phyloP scores from a whole-genome alignment of 306 rosid species.

The Corylus heterophylla region DNA sequence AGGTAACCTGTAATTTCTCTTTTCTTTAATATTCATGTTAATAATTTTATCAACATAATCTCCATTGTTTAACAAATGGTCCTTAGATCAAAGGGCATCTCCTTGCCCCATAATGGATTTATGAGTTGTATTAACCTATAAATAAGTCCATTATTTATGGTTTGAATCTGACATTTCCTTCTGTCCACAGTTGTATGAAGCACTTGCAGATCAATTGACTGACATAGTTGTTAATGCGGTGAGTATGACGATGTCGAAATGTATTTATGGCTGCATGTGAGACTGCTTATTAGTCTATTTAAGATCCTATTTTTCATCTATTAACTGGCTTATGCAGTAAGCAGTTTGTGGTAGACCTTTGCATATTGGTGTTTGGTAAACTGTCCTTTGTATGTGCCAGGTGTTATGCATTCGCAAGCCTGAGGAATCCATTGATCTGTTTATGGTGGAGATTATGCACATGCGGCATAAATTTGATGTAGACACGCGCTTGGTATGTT shows the following conservation, averaged over 20 bases:
- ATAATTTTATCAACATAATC: not conserved
- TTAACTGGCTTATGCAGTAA: not conserved
- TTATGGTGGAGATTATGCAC: constrained; percentile 99
- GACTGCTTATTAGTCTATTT: not conserved
- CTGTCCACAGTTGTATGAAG: constrained; percentile 72
- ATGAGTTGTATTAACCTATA: not conserved
- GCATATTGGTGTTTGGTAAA: constrained; percentile 17
- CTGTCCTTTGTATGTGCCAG: constrained; percentile 43
- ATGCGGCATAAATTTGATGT: constrained; percentile 96
- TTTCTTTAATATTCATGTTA: constrained; percentile 4
- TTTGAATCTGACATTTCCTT: constrained; percentile 14
- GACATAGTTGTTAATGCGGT: constrained; percentile 83
- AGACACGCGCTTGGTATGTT: constrained; percentile 90
- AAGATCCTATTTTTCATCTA: not conserved
- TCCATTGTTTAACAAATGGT: not conserved
- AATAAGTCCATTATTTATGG: not conserved
- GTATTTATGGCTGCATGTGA: constrained; percentile 1
- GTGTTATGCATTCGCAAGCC: constrained; percentile 84
- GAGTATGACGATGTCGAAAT: constrained; percentile 39
- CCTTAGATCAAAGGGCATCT: not conserved
- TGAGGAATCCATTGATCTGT: constrained; percentile 82
- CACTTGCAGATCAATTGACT: constrained; percentile 89
- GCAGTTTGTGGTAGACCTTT: constrained; percentile 4
- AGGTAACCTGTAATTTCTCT: constrained; percentile 45
- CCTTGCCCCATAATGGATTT: not conserved